Percentiles rank a stretch among this genome's conserved stretches.
phyloP scores from a whole-genome alignment of 2,329 filamentous ascomycete genomes.

The Ceratocystiopsis minuta region DNA sequence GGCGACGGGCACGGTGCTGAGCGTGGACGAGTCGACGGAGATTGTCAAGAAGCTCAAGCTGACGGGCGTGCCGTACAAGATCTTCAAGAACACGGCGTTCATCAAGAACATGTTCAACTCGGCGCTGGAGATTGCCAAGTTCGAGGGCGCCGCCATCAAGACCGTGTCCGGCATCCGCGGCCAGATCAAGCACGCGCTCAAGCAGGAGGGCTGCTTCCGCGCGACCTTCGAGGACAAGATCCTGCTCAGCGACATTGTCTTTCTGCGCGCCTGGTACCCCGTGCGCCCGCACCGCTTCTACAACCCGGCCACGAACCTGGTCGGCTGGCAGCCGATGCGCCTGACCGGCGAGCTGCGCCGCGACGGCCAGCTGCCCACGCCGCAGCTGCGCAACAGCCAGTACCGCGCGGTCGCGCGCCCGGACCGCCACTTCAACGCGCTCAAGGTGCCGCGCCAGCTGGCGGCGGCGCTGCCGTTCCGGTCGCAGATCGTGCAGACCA shows the following conservation, averaged over 20 bases:
- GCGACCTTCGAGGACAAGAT: conserved; percentile 99
- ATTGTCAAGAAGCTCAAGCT: conserved; percentile 99
- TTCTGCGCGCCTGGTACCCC: conserved; percentile 91
- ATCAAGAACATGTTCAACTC: conserved; percentile 97
- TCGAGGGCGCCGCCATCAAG: conserved; percentile 87
- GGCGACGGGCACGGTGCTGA: conserved; percentile 82
- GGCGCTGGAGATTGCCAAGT: conserved; percentile 88
- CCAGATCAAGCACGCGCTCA: conserved; percentile 92
- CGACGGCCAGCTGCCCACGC: conserved; percentile 56
- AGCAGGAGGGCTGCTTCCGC: conserved; percentile 75
- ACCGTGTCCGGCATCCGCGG: conserved; percentile 91
- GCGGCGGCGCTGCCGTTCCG: conserved; percentile 81
- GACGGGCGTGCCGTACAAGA: conserved; percentile 56
- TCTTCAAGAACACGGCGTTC: conserved; percentile 98
- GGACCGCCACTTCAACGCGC: conserved; percentile 59
- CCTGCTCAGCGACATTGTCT: conserved; percentile 88
- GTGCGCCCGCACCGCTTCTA: conserved; percentile 92
- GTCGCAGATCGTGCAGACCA: conserved; percentile 70
- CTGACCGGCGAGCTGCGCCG: conserved; percentile 81
- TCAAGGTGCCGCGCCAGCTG: conserved; percentile 59
- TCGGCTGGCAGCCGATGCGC: conserved; percentile 88
- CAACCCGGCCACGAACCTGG: conserved; percentile 84
- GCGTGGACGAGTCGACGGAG: conserved; percentile 86
- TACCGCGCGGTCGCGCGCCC: conserved; percentile 55
- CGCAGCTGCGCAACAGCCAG: conserved; percentile 64